Base-by-base conservation (phyloP, 768 basidiomycete species). In the Xanthoconium stramineum region DNA sequence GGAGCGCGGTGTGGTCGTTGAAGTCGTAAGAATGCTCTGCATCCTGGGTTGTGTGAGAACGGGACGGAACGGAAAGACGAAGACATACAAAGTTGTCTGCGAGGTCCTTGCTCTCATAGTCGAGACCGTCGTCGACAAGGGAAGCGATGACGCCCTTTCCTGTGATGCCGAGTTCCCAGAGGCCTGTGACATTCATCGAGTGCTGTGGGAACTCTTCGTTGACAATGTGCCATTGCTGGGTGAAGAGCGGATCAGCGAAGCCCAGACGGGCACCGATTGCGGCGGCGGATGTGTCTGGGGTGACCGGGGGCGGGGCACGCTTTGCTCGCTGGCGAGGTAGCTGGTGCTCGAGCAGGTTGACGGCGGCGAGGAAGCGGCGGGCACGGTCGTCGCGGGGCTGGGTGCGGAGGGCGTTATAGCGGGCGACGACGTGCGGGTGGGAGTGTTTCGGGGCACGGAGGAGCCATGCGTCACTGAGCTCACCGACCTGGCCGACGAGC, bases 51-150 rank as follows among this genome's bases (percentile, higher is more conserved):
- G 39, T n/a, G 40, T 61, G 39, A 48, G 47, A 15, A 8, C 11
- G n/a, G 40, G 10, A 24, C 14, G 8, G 12, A 40, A 47, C 6
- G 38, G 4, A 29, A 52, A 20, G 52, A 24, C 15, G 36, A 48
- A 38, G 19, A 81, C 94, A 65, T 68, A 98, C 97, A 72, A 98
- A 99, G 72, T 98, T 99, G 37, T 78, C 86, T 32, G 84, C 83
- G 42, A 99, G 78, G 72, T 99, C 97, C 48, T 85, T 83, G 63
- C 86, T 90, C 46, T 83, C 82, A 72, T 94, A 91, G 70, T 98
- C 97, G 60, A 99, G 71, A 2, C 97, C 97, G 69, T 99, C 97
- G 69, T 99, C 97, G 24, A 99, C 87, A 44, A 99, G 77, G 11
- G 93, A 92, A 5, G 91, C 82, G 40, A 91, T 87, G 30, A 98